Conservation (phyloP, 2,329 filamentous ascomycete species). For the Thielaviopsis musarum region DNA sequence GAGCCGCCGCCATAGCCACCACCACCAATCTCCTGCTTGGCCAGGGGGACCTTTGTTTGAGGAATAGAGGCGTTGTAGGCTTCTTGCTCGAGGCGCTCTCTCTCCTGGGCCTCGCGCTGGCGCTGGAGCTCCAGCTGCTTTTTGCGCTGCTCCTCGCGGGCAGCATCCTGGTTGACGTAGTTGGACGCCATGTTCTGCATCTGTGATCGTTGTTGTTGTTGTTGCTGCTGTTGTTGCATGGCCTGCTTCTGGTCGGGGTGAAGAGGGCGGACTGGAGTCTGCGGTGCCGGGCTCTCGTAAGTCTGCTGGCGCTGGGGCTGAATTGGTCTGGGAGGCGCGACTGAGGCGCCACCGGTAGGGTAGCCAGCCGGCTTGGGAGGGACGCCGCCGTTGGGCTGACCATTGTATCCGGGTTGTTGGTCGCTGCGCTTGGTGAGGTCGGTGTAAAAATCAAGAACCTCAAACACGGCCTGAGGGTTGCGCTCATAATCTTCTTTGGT, state of each 20-base stretch:
- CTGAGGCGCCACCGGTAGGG: constrained; percentile 34
- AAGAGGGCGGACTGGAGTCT: constrained; percentile 4
- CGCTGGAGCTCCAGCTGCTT: constrained; percentile 44
- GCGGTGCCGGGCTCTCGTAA: constrained; percentile 6
- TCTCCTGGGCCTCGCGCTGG: constrained; percentile 44
- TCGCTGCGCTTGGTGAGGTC: constrained; percentile 63
- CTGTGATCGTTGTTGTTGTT: constrained; percentile 36
- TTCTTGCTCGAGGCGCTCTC: constrained; percentile 59
- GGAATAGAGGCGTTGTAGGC: constrained; percentile 82
- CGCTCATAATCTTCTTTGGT: constrained; percentile 98
- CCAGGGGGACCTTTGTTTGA: constrained; percentile 60
- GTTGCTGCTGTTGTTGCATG: constrained; percentile 16
- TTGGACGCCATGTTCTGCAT: constrained; percentile 39
- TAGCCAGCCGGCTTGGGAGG: constrained; percentile 52
- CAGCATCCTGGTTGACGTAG: constrained; percentile 33
- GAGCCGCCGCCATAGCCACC: constrained; percentile 27
- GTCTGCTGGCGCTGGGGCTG: constrained; percentile 26
- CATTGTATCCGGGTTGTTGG: constrained; percentile 45
- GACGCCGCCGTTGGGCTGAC: constrained; percentile 42
- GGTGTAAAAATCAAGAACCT: constrained; percentile 73
- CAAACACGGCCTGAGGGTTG: constrained; percentile 73
- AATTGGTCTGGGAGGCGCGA: constrained; percentile 50
- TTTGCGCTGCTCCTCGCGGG: constrained; percentile 41
- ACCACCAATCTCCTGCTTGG: constrained; percentile 78
- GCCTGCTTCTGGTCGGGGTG: constrained; percentile 8